A percentile compares a stretch with the other conserved stretches of the same genome.
Conservation (phyloP, 2,329 filamentous ascomycete species). For the Aspergillus fumigatiaffinis region DNA sequence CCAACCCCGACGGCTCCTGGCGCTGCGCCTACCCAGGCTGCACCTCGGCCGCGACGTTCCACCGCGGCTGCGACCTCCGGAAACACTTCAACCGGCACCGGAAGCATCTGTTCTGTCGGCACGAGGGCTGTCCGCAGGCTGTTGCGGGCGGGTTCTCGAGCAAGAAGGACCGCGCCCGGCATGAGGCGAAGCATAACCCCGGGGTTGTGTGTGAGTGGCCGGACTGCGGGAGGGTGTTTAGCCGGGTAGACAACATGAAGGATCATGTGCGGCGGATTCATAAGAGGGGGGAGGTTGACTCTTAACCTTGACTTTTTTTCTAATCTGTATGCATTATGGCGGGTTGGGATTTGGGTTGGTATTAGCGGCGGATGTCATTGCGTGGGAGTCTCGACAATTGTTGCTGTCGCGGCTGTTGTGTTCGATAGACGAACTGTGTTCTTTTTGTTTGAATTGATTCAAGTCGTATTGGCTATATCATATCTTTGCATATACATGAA, state of each 20-base stretch:
- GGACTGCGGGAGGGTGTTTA: conserved; percentile 56
- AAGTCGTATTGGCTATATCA: neutral
- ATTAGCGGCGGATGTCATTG: neutral
- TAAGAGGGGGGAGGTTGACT: conserved; percentile 16
- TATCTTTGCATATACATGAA: neutral
- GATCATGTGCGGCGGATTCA: conserved; percentile 46
- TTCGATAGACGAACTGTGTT: neutral
- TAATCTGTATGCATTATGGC: neutral
- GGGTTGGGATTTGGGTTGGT: neutral
- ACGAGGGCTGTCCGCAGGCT: conserved; percentile 56
- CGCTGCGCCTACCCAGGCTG: conserved; percentile 57
- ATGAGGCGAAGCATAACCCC: conserved; percentile 62
- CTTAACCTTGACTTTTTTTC: neutral
- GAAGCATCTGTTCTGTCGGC: conserved; percentile 58
- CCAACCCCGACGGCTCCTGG: conserved; percentile 45
- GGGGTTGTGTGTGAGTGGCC: conserved; percentile 57
- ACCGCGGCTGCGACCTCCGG: conserved; percentile 57
- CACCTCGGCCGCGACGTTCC: conserved; percentile 56
- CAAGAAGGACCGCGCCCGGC: conserved; percentile 59
- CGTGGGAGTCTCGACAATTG: neutral
- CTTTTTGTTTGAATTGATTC: neutral
- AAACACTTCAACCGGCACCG: conserved; percentile 62
- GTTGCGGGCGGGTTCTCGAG: conserved; percentile 57
- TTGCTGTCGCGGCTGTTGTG: neutral
- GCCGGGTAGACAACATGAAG: conserved; percentile 60